Conservation (phyloP, 192 early-diverging fungal species). For the Coemansia sp. region DNA sequence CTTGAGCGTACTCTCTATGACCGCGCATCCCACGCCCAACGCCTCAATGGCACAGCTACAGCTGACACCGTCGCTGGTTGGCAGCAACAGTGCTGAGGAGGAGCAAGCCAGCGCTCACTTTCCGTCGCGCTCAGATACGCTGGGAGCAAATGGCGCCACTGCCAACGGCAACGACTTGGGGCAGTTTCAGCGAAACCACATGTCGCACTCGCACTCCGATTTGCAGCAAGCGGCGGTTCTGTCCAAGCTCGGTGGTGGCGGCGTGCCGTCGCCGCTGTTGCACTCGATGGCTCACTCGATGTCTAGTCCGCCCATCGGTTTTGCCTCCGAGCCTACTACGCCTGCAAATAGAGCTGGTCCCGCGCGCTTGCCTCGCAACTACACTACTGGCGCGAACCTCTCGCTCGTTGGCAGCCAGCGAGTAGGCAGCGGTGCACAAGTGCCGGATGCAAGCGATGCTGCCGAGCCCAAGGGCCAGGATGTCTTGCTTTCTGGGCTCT, state of each 20-base stretch:
- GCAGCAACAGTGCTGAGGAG: not conserved
- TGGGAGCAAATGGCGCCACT: not conserved
- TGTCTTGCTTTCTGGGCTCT: not conserved
- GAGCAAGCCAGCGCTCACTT: not conserved
- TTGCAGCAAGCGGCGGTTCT: constrained; percentile 27
- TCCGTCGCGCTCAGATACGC: not conserved
- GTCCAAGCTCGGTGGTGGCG: constrained; percentile 3
- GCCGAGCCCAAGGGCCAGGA: not conserved
- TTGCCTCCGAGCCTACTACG: constrained; percentile 35
- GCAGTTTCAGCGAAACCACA: constrained; percentile 22
- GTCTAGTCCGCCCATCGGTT: constrained; percentile 14
- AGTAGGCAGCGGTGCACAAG: not conserved
- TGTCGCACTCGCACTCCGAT: constrained; percentile 50
- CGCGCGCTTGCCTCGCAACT: not conserved
- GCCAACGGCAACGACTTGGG: not conserved
- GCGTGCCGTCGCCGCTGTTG: constrained; percentile 19
- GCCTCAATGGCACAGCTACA: constrained; percentile 14
- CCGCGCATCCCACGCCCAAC: constrained; percentile 2
- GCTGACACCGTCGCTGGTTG: not conserved
- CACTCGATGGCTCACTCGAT: constrained; percentile 21
- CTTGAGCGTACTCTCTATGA: not conserved
- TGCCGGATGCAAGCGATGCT: not conserved
- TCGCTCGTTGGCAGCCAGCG: not conserved
- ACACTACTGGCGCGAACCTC: not conserved
- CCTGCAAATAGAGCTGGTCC: constrained; percentile 10